Evolutionary conservation across 2,329 filamentous ascomycete genomes (phyloP).

Genomic region (Fusarium vanettenii): DNA sequence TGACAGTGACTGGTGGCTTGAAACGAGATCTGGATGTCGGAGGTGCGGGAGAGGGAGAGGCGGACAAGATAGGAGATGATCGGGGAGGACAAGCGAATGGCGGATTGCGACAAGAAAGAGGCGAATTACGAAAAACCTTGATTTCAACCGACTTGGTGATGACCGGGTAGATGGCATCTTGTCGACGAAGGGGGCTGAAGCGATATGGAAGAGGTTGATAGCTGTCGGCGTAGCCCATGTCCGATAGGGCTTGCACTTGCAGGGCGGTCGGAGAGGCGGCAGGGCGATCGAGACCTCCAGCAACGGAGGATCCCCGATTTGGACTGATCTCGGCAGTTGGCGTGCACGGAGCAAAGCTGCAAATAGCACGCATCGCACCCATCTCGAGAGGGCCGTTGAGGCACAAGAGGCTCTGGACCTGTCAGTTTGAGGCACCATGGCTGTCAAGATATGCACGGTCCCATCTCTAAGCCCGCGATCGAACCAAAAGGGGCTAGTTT

Average conservation of each 20-base stretch:
- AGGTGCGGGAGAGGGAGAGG: constrained; percentile 8
- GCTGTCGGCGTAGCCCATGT: constrained; percentile 1
- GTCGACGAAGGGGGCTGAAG: constrained; percentile 3
- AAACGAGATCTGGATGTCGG: neutral
- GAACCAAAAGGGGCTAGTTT: constrained; percentile 13
- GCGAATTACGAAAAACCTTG: constrained; percentile 15
- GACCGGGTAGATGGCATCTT: constrained; percentile 18
- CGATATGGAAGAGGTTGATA: constrained; percentile 7
- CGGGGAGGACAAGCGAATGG: constrained; percentile 1
- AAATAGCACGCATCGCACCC: constrained; percentile 16
- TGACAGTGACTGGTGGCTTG: constrained; percentile 7
- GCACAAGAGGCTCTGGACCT: constrained; percentile 24
- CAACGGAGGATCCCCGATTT: neutral
- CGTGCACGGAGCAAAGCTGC: constrained; percentile 27
- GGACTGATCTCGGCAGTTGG: constrained; percentile 18
- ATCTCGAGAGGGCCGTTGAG: constrained; percentile 9
- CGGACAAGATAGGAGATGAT: neutral
- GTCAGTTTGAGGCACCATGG: constrained; percentile 14
- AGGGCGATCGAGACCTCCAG: constrained; percentile 20
- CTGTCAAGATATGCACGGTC: constrained; percentile 36
- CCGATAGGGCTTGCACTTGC: neutral
- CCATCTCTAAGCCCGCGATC: constrained; percentile 10
- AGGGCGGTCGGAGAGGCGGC: neutral
- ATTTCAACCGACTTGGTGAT: constrained; percentile 1
- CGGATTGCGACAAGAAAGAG: constrained; percentile 9